Evolutionary conservation across 768 basidiomycete genomes (phyloP).

Genomic region (Suillus fuscotomentosus): DNA sequence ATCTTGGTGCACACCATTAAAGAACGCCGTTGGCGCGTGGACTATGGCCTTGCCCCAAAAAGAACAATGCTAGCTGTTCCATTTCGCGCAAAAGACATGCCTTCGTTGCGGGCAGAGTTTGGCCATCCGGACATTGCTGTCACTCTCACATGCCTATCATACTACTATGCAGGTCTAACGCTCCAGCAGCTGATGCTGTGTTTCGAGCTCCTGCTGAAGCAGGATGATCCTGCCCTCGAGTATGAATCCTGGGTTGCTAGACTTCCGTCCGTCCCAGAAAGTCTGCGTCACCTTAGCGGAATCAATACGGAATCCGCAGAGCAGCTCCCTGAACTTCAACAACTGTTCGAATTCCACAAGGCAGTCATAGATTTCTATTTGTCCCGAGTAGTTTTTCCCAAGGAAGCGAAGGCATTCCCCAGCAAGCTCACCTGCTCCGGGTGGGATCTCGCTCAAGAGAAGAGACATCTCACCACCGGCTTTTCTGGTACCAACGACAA

Average conservation of each 20-base stretch:
- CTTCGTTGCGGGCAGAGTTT: constrained; percentile 36
- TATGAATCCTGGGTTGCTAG: constrained; percentile 32
- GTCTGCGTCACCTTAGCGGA: constrained; percentile 14
- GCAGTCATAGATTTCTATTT: constrained; percentile 37
- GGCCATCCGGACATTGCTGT: constrained; percentile 38
- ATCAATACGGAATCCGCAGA: constrained; percentile 30
- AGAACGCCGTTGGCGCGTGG: constrained; percentile 39
- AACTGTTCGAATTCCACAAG: constrained; percentile 26
- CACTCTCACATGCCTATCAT: constrained; percentile 35
- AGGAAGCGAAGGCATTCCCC: constrained; percentile 35
- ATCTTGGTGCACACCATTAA: constrained; percentile 29
- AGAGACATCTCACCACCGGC: constrained; percentile 17
- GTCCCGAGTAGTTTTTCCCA: constrained; percentile 37
- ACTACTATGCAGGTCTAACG: constrained; percentile 35
- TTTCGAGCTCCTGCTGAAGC: constrained; percentile 27
- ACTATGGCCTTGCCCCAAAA: constrained; percentile 34
- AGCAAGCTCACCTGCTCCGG: constrained; percentile 32
- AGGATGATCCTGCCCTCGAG: constrained; percentile 31
- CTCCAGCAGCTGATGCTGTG: constrained; percentile 25
- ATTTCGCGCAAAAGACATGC: constrained; percentile 38
- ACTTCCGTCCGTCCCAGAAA: constrained; percentile 17
- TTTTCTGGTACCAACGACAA: constrained; percentile 42
- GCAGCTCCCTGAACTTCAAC: constrained; percentile 26
- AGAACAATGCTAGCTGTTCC: constrained; percentile 38
- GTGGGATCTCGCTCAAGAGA: constrained; percentile 37